Conservation (phyloP, 371 early-diverging fungal genomes). For the Haplosporangium sp. region DNA sequence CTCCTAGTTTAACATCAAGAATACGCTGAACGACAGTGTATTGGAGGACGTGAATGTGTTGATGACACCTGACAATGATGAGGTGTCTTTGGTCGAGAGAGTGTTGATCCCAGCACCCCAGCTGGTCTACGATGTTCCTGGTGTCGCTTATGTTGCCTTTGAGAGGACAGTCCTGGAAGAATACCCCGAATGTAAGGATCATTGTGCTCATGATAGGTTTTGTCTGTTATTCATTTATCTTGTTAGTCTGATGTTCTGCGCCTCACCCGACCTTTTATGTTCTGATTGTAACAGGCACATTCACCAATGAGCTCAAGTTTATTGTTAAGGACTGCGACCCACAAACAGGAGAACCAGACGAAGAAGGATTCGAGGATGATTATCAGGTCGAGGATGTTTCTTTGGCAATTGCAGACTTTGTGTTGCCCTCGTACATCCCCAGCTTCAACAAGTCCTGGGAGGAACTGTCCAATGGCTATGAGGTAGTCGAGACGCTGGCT, state of each 20-base stretch:
- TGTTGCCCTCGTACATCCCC: conserved; percentile 85
- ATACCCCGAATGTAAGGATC: conserved; percentile 62
- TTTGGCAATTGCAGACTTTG: conserved; percentile 86
- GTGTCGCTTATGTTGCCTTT: conserved; percentile 87
- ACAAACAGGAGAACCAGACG: conserved; percentile 87
- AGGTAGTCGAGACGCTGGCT: conserved; percentile 89
- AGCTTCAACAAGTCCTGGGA: conserved; percentile 85
- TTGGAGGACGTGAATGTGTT: conserved; percentile 91
- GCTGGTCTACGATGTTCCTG: conserved; percentile 84
- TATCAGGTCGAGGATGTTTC: conserved; percentile 94
- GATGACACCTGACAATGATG: conserved; percentile 83
- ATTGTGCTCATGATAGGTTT: neutral
- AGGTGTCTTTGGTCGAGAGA: conserved; percentile 66
- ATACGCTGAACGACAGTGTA: conserved; percentile 93
- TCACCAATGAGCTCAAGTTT: conserved; percentile 90
- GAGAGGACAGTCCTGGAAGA: conserved; percentile 68
- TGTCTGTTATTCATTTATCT: neutral
- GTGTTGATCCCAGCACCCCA: conserved; percentile 74
- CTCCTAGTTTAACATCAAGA: conserved; percentile 84
- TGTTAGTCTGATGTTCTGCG: neutral
- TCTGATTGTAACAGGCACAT: conserved; percentile 63
- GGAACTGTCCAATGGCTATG: conserved; percentile 68
- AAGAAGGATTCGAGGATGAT: conserved; percentile 95
- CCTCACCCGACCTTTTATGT: neutral
- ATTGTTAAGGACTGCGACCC: conserved; percentile 96